phyloP scores from a whole-genome alignment of 352 stramenopile species.

The Phytophthora fragariaefolia region DNA sequence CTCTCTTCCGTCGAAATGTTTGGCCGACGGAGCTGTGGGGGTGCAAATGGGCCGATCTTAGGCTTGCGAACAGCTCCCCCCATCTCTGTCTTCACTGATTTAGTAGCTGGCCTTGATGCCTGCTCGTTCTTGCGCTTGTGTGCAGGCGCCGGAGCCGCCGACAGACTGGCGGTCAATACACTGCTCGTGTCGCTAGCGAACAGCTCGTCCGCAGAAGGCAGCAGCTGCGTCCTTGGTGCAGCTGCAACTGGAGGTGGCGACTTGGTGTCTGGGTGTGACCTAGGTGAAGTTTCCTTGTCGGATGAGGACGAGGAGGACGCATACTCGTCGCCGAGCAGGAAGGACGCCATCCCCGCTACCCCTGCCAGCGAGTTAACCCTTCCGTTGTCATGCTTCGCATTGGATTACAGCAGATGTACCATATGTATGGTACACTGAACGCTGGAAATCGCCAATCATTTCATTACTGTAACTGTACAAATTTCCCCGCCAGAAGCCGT shows the following conservation, averaged over 20 bases:
- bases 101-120: conserved; percentile 16
- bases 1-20: conserved; percentile 79
- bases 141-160: conserved; percentile 7
- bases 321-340: conserved; percentile 70
- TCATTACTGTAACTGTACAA: no score
- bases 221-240: neutral
- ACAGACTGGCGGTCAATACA: conserved; percentile 18
- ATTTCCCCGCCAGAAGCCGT: no score
- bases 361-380: no score
- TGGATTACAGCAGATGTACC: neutral
- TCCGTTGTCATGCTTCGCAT: no score
- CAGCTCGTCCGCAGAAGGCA: conserved; percentile 59
- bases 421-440: no score
- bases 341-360: conserved; percentile 40
- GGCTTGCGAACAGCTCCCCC: conserved; percentile 17
- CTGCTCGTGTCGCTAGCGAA: conserved; percentile 49
- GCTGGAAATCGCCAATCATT: no score
- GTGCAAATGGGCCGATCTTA: conserved; percentile 45
- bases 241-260: neutral
- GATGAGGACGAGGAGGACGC: conserved; percentile 48
- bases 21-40: conserved; percentile 67
- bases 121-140: conserved; percentile 42
- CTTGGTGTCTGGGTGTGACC: neutral
- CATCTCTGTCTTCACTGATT: conserved; percentile 29
- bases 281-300: conserved; percentile 31